phyloP scores from a whole-genome alignment of 2,329 filamentous ascomycete species.

The Monosporascus sp. region DNA sequence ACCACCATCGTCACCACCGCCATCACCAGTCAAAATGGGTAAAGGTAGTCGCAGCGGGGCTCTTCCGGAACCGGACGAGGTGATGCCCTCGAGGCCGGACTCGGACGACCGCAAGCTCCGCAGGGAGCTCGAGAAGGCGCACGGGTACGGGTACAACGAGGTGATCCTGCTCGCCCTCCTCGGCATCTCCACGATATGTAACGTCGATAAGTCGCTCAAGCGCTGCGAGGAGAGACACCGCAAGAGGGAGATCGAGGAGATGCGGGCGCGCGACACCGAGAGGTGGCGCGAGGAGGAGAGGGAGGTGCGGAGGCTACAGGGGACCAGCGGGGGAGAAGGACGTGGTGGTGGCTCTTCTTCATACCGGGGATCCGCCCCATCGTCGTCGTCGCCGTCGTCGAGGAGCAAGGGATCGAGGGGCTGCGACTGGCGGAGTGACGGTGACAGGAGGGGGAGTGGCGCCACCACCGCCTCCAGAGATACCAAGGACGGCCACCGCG shows the following conservation, averaged over 20 bases:
- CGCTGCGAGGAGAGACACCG: conserved; percentile 28
- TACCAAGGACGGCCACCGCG: background rate
- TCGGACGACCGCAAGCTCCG: conserved; percentile 30
- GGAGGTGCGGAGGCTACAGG: conserved; percentile 3
- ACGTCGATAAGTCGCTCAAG: conserved; percentile 34
- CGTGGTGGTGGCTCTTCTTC: too few relatives aligned
- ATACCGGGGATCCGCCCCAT: too few relatives aligned
- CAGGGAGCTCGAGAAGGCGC: conserved; percentile 35
- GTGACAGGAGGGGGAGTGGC: background rate
- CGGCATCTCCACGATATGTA: conserved; percentile 34
- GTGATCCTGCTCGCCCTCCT: conserved; percentile 21
- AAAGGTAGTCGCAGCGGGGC: background rate
- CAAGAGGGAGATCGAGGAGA: conserved; percentile 15
- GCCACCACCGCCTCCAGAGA: background rate
- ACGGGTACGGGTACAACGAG: conserved; percentile 37
- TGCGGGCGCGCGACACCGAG: conserved; percentile 14
- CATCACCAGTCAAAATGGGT: background rate
- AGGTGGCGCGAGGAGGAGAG: conserved; percentile 10
- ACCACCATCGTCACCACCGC: background rate
- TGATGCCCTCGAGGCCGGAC: conserved; percentile 33
- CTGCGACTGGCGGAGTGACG: background rate
- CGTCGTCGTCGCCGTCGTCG: background rate
- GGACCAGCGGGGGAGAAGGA: background rate
- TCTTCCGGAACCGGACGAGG: conserved; percentile 20
- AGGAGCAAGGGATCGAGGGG: background rate